These are phyloP conservation scores for Fusarium succisae DNA, from an alignment of 2,329 filamentous ascomycete species.

Conservation along the genomic window DNA sequence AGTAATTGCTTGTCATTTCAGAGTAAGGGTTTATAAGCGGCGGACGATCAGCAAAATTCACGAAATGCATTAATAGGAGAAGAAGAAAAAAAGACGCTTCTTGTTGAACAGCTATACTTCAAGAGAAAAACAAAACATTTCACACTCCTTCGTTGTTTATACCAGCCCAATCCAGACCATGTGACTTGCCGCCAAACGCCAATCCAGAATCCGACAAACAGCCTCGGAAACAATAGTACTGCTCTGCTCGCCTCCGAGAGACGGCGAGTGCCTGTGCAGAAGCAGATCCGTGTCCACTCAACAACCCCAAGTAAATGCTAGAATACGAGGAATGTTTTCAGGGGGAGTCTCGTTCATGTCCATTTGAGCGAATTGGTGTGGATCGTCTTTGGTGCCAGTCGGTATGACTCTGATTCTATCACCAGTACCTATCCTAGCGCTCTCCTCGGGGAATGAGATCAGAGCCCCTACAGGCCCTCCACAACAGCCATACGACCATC, in stretches of 20 bases:
- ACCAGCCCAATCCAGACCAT: constrained; percentile 21
- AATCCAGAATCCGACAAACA: constrained; percentile 37
- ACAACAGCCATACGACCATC: constrained; percentile 45
- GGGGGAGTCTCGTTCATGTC: neutral
- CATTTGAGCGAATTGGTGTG: constrained; percentile 2
- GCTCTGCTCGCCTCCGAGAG: neutral
- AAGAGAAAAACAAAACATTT: constrained; percentile 24
- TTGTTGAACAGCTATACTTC: constrained; percentile 37
- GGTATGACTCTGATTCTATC: neutral
- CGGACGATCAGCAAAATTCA: neutral
- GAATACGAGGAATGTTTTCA: neutral
- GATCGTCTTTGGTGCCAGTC: neutral
- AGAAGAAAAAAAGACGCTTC: constrained; percentile 22
- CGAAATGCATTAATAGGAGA: neutral
- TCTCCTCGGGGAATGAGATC: neutral
- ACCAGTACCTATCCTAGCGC: neutral
- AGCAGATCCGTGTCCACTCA: neutral
- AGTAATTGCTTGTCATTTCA: neutral
- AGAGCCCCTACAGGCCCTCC: constrained; percentile 37
- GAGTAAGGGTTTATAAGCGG: neutral
- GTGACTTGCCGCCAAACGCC: constrained; percentile 41
- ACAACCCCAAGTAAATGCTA: neutral
- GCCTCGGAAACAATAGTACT: constrained; percentile 20
- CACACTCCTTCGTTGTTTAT: constrained; percentile 27
- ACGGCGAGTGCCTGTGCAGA: neutral